Percentiles rank a stretch among this genome's conserved stretches.
Evolutionary conservation across 768 basidiomycete genomes (phyloP).

Genomic region (Psilocybe tampanensis): DNA sequence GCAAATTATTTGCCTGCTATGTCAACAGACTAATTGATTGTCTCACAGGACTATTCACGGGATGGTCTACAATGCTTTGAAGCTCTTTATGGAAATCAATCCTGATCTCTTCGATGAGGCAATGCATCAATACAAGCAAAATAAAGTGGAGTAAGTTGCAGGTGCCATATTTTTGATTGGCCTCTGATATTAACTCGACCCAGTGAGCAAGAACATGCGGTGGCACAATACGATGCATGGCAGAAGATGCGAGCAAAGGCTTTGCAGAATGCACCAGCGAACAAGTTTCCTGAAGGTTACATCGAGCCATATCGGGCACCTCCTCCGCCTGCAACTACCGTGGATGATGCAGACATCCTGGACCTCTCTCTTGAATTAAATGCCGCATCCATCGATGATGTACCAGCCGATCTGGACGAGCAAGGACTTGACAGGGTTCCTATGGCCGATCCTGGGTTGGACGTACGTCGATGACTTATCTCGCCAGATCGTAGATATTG

Average conservation of each 20-base stretch:
- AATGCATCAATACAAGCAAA: slow-evolving; percentile 91
- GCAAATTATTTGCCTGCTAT: slow-evolving; percentile 3
- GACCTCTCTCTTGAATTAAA: slow-evolving; percentile 91
- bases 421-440: slow-evolving; percentile 87
- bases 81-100: slow-evolving; percentile 99
- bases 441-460: slow-evolving; percentile 88
- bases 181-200: neutral
- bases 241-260: slow-evolving; percentile 81
- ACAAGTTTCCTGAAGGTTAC: slow-evolving; percentile 72
- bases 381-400: slow-evolving; percentile 78
- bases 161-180: slow-evolving; percentile 1
- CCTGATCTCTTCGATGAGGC: slow-evolving; percentile 94
- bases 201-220: slow-evolving; percentile 88
- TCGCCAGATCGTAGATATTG: slow-evolving; percentile 11
- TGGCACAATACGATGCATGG: slow-evolving; percentile 89
- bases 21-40: slow-evolving; percentile 3
- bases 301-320: slow-evolving; percentile 68
- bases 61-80: slow-evolving; percentile 98
- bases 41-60: slow-evolving; percentile 89
- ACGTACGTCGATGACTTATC: slow-evolving; percentile 54
- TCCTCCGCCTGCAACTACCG: slow-evolving; percentile 75
- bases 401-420: slow-evolving; percentile 73
- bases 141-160: slow-evolving; percentile 76
- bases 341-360: slow-evolving; percentile 85
- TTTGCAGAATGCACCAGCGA: slow-evolving; percentile 64